Conservation (phyloP, 306 rosid genomes). For the Cucurbita pepo region DNA sequence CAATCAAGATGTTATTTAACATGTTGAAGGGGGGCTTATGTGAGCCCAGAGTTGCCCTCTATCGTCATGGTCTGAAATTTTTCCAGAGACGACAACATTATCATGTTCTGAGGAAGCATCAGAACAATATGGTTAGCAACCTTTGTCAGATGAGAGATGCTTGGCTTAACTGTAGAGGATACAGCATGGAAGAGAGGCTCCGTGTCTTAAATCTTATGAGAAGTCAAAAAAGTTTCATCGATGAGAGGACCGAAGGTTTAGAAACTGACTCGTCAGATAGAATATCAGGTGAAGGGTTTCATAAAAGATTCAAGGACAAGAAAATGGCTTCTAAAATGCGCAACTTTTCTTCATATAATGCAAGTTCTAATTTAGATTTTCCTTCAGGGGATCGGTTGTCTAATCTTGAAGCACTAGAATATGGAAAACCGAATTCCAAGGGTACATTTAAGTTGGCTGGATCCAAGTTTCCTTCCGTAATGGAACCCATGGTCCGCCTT, state of each 20-base stretch:
- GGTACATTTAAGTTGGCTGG: slow-evolving; percentile 66
- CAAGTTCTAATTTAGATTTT: slow-evolving; percentile 31
- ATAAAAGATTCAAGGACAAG: slow-evolving; percentile 40
- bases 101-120: slow-evolving; percentile 82
- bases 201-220: slow-evolving; percentile 68
- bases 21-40: slow-evolving; percentile 93
- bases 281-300: slow-evolving; percentile 50
- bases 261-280: slow-evolving; percentile 56
- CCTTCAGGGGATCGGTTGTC: slow-evolving; percentile 21
- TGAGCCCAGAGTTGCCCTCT: slow-evolving; percentile 95
- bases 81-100: slow-evolving; percentile 73
- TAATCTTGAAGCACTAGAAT: slow-evolving; percentile 29
- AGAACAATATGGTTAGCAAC: slow-evolving; percentile 69
- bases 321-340: slow-evolving; percentile 29
- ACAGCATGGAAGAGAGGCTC: slow-evolving; percentile 89
- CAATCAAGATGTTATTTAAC: slow-evolving; percentile 54
- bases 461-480: slow-evolving; percentile 31
- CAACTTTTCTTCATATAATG: slow-evolving; percentile 31
- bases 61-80: slow-evolving; percentile 70
- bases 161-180: slow-evolving; percentile 81
- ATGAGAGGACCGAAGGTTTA: slow-evolving; percentile 64
- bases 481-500: slow-evolving; percentile 22
- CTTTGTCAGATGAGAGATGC: slow-evolving; percentile 93
- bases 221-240: slow-evolving; percentile 80
- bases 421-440: slow-evolving; percentile 55